Evolutionary conservation across 106 monocot species (phyloP).

Genomic region (Dioscorea dumetorum): DNA sequence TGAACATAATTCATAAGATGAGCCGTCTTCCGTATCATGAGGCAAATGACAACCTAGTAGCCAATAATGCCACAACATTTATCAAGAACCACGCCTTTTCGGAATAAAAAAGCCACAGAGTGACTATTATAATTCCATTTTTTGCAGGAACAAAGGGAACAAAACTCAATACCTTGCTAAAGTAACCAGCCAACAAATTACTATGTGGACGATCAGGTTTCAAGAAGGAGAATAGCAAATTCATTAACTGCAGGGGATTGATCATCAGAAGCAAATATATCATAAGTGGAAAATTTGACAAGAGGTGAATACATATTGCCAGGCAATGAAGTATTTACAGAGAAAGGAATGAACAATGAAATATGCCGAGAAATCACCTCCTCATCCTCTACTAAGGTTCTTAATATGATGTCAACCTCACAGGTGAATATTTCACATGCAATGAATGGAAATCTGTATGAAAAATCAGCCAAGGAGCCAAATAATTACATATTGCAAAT

Average conservation of each 20-base stretch:
- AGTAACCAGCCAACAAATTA: conserved; percentile 68
- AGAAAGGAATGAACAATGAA: not conserved
- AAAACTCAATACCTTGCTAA: conserved; percentile 57
- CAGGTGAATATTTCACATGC: conserved; percentile 95
- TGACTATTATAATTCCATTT: not conserved
- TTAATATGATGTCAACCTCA: conserved; percentile 77
- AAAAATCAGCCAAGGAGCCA: not conserved
- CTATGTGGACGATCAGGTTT: conserved; percentile 55
- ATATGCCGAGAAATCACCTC: conserved; percentile 26
- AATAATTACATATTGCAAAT: not conserved
- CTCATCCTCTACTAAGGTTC: conserved; percentile 69
- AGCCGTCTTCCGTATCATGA: conserved; percentile 56
- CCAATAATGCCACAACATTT: not conserved
- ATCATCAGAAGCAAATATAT: not conserved
- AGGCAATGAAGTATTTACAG: not conserved
- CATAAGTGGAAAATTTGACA: too few relatives aligned
- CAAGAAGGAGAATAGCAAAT: conserved; percentile 74
- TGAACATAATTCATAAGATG: conserved; percentile 68
- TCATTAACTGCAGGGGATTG: conserved; percentile 40
- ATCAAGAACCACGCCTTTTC: not conserved
- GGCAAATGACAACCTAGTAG: conserved; percentile 71
- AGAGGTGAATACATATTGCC: too few relatives aligned
- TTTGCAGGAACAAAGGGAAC: not conserved
- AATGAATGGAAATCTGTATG: conserved; percentile 77
- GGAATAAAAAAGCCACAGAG: not conserved